Evolutionary conservation across 306 rosid species (phyloP).

Genomic region (Glycine latifolia): DNA sequence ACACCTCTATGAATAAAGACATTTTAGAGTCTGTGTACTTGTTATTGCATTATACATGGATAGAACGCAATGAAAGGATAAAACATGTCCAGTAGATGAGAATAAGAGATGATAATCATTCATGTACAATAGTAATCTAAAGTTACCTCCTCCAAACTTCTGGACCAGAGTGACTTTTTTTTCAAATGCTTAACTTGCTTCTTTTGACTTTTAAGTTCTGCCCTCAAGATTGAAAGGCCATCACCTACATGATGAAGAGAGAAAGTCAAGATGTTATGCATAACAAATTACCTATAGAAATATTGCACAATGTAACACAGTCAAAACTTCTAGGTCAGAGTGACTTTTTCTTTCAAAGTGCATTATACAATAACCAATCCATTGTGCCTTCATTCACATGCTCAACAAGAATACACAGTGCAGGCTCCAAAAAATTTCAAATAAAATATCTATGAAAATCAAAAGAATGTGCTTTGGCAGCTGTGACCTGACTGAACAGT

Average conservation of each 20-base stretch:
- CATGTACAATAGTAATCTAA: slow-evolving; percentile 31
- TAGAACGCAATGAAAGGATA: slow-evolving; percentile 16
- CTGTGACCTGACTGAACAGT: neutral
- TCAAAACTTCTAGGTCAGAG: slow-evolving; percentile 58
- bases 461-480: slow-evolving; percentile 32
- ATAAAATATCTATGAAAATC: slow-evolving; percentile 31
- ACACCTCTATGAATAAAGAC: neutral
- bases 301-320: slow-evolving; percentile 17
- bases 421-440: slow-evolving; percentile 19
- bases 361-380: slow-evolving; percentile 5
- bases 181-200: slow-evolving; percentile 75
- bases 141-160: slow-evolving; percentile 87
- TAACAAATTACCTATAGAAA: slow-evolving; percentile 10
- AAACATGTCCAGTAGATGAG: slow-evolving; percentile 27
- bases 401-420: no score
- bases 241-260: slow-evolving; percentile 61
- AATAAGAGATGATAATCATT: slow-evolving; percentile 38
- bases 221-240: slow-evolving; percentile 58
- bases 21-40: slow-evolving; percentile 16
- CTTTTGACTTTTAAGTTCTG: slow-evolving; percentile 73
- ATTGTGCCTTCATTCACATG: neutral
- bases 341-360: slow-evolving; percentile 55
- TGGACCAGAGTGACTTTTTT: slow-evolving; percentile 91
- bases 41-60: slow-evolving; percentile 35
- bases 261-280: slow-evolving; percentile 15